A percentile compares a stretch with the other conserved stretches of the same genome.
Conservation (phyloP, 257 asterid species). For the Ilex asprella region DNA sequence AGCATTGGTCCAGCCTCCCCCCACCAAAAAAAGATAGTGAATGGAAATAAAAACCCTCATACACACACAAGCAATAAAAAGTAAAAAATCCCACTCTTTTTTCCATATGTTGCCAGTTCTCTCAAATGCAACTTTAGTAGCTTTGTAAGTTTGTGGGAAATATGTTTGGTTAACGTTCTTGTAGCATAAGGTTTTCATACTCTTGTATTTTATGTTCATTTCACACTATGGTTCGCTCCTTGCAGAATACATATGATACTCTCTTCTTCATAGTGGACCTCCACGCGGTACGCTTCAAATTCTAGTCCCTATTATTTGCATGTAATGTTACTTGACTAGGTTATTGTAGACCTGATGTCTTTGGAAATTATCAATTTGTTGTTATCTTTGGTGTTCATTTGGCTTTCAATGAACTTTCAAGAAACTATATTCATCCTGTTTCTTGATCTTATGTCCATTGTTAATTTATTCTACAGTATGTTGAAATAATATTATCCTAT, state of each 20-base stretch:
- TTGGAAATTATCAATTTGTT: neutral
- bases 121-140: neutral
- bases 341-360: neutral
- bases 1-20: too few species aligned
- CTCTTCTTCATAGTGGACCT: slow-evolving; percentile 96
- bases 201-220: neutral
- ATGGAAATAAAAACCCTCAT: too few species aligned
- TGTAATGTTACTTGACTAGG: neutral
- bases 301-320: slow-evolving; percentile 8
- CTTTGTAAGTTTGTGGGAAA: neutral
- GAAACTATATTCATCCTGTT: neutral
- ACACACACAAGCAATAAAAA: too few species aligned
- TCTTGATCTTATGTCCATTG: neutral
- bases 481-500: neutral
- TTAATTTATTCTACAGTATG: neutral
- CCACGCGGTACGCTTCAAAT: slow-evolving; percentile 76
- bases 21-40: too few species aligned
- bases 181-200: neutral
- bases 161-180: neutral
- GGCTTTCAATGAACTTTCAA: neutral
- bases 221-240: slow-evolving; percentile 19
- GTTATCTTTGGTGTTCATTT: neutral
- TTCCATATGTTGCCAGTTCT: too few species aligned
- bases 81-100: too few species aligned
- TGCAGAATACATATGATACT: slow-evolving; percentile 86